These are phyloP conservation scores for Metschnikowia peoriensis DNA, from an alignment of 805 yeast species.

Conservation along the genomic window DNA sequence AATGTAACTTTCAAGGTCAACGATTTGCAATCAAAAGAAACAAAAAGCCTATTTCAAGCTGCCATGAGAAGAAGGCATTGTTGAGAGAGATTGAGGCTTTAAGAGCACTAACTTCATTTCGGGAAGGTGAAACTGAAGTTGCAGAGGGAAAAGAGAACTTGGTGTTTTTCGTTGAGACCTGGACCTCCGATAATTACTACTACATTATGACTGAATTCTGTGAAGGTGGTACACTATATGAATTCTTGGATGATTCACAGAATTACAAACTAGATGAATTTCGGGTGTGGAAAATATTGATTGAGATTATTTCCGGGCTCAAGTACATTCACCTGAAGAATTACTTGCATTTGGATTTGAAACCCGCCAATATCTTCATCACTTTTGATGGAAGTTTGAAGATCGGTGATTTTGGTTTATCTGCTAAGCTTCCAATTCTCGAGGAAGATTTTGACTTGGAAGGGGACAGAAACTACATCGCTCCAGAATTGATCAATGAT, in stretches of 20 bases:
- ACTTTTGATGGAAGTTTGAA: conserved; percentile 93
- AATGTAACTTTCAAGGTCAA: conserved; percentile 64
- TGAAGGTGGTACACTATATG: conserved; percentile 88
- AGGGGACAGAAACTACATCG: conserved; percentile 96
- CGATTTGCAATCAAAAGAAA: conserved; percentile 88
- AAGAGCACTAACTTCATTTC: conserved; percentile 39
- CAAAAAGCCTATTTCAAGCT: conserved; percentile 54
- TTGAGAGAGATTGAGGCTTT: conserved; percentile 78
- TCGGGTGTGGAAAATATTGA: conserved; percentile 94
- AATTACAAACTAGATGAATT: conserved; percentile 84
- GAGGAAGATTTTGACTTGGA: conserved; percentile 79
- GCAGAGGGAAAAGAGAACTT: conserved; percentile 75
- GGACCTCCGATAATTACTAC: conserved; percentile 74
- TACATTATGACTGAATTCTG: conserved; percentile 95
- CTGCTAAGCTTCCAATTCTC: conserved; percentile 71
- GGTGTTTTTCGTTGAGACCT: conserved; percentile 74
- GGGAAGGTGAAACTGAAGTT: conserved; percentile 38
- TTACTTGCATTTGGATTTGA: conserved; percentile 83
- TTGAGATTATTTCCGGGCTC: conserved; percentile 78
- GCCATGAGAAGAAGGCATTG: conserved; percentile 57
- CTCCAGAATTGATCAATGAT: conserved; percentile 87
- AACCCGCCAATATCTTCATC: conserved; percentile 92
- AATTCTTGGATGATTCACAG: conserved; percentile 72
- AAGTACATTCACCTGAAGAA: conserved; percentile 72
- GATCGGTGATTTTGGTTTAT: conserved; percentile 96